A percentile compares a stretch with the other conserved stretches of the same genome.
Evolutionary conservation across 2,329 filamentous ascomycete species (phyloP).

Genomic region (Hypomyces rosellus): DNA sequence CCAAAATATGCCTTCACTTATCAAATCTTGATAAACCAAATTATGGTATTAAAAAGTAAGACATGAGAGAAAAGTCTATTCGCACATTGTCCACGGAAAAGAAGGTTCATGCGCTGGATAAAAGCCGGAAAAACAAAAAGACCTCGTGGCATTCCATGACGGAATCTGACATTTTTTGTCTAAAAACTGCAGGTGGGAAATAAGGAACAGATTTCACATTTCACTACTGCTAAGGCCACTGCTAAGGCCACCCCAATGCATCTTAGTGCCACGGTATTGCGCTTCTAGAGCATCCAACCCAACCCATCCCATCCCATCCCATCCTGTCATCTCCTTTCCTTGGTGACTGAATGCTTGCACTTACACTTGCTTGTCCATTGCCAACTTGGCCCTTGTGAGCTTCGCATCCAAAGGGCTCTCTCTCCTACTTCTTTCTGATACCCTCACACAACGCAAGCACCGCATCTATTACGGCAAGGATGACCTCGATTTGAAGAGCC

Average conservation of each 20-base stretch:
- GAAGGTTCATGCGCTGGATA: slow-evolving; percentile 8
- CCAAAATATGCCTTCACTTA: too few species aligned
- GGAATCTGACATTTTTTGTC: slow-evolving; percentile 5
- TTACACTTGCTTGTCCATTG: too few species aligned
- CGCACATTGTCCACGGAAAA: background rate
- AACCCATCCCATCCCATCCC: too few species aligned
- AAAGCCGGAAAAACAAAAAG: background rate
- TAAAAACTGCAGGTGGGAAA: background rate
- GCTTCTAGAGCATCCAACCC: too few species aligned
- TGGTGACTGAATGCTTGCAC: too few species aligned
- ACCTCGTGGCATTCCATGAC: background rate
- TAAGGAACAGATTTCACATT: slow-evolving; percentile 10
- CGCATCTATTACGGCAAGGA: slow-evolving; percentile 15
- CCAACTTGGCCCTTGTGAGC: slow-evolving; percentile 8
- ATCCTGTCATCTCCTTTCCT: background rate
- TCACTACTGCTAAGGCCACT: slow-evolving; percentile 4
- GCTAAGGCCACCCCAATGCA: slow-evolving; percentile 6
- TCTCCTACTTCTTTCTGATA: slow-evolving; percentile 2
- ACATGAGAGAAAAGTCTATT: too few species aligned
- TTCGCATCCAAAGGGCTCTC: background rate
- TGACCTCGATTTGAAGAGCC: slow-evolving; percentile 12
- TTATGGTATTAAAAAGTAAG: too few species aligned
- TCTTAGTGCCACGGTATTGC: slow-evolving; percentile 8
- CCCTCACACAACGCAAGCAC: slow-evolving; percentile 12
- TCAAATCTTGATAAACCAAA: too few species aligned